Base-by-base conservation (phyloP, 1,284 basidiomycete genomes). In the Wolfiporia cocos region DNA sequence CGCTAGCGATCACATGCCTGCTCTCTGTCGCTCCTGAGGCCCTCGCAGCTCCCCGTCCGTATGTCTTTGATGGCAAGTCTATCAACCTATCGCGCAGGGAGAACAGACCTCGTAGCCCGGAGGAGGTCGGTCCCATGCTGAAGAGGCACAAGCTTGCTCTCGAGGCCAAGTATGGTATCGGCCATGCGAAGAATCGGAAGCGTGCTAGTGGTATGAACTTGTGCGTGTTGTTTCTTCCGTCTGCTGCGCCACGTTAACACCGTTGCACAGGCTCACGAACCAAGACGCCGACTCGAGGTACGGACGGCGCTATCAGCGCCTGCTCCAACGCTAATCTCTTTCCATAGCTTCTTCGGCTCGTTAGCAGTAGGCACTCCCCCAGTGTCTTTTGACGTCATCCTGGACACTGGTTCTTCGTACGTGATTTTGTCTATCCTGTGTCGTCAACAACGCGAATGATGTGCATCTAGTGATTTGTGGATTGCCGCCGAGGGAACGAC, bases 391-490 rank as follows among this genome's bases (percentile, higher is more conserved):
- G 49, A 70, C 41, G 62, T 70, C 32, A 50, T 70, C 15, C 51
- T 76, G 17, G 74, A 84, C 56, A 84, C 81, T 0, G 81, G 82
- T 4, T 82, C 80, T 19, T 58, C 67, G 68, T 68, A 37, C 46
- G 66, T 60, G 17, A 14, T 28, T 14, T 32, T 21, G 5, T 34
- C 14, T 1, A 15, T 22, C n/a, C n/a, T n/a, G n/a, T n/a, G n/a
- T n/a, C n/a, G n/a, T n/a, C 15, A 28, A n/a, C n/a, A n/a, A n/a
- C n/a, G n/a, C n/a, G n/a, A n/a, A n/a, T n/a, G n/a, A n/a, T n/a
- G n/a, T n/a, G n/a, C n/a, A n/a, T 21, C 15, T 39, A 58, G 58
- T 7, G 61, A 63, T 37, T 47, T 63, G 7, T 63, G 61, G 61
- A 35, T 63, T 3, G 58, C 61, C 18, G 38, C 29, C 4, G 24